Evolutionary conservation across 2,329 filamentous ascomycete species (phyloP), one percentile per base, ranked within the genome.

Genomic region (Xylaria sp.): DNA sequence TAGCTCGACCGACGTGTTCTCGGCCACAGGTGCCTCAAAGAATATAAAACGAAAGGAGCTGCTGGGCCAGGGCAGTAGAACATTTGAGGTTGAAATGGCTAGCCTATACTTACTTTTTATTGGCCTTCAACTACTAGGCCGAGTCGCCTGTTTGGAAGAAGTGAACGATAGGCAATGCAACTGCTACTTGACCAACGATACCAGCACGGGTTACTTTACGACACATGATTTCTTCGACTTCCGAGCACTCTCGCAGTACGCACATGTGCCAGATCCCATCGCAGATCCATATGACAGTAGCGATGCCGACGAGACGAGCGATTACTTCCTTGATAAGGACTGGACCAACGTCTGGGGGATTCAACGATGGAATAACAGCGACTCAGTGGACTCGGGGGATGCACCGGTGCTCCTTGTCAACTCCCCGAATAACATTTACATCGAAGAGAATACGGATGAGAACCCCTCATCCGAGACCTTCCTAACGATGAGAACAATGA

Each of bases 201-300:
- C 77, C 12, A 75, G 75, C 45, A 70, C 76, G 23, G 69, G 71
- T 43, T 84, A 79, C 73, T 84, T 81, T 67, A 72, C 75, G 17
- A 72, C 75, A 17, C 83, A 83, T 69, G 68, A 72, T 38, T 84
- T 85, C 73, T 82, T 80, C 66, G 83, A 85, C 71, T 85, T 83
- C 66, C 75, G 82, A 47, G 73, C 72, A 40, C 77, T 82, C 19
- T 43, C 71, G 1, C 67, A 79, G 23, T 78, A 81, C 57, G 79
- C 78, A 3, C 67, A 67, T 3, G 72, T 75, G 3, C 71, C 77
- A 1, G 49, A 52, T 28, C 70, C 72, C 25, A 70, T 78, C 28
- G 50, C 61, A 12, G 67, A 70, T 52, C 70, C 71, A 8, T 64
- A 72, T 46, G 71, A 66, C 21, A 76, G 72, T 58, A 73, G 65